Evolutionary conservation across 352 stramenopile species (phyloP).

Genomic region (Globisporangium camurandrum): DNA sequence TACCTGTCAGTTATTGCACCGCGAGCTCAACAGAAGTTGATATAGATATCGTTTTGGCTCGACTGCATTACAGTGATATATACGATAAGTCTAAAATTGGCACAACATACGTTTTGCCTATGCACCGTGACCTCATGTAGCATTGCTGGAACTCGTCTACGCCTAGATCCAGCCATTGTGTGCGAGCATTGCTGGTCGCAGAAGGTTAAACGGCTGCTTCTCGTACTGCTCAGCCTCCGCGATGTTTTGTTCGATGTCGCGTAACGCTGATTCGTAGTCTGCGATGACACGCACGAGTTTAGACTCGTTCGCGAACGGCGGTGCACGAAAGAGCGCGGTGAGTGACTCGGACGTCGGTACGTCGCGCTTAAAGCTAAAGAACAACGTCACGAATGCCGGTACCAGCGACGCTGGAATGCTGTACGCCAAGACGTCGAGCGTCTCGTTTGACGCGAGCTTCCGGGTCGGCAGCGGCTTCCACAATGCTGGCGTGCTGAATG

Average conservation of each 20-base stretch:
- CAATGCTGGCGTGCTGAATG: conserved; percentile 30
- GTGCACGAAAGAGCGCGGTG: conserved; percentile 16
- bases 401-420: conserved; percentile 20
- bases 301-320: conserved; percentile 19
- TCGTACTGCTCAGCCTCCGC: conserved; percentile 16
- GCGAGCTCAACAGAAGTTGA: no score
- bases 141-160: no score
- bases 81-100: no score
- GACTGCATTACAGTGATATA: no score
- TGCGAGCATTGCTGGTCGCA: conserved; percentile 22
- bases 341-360: conserved; percentile 21
- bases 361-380: conserved; percentile 24
- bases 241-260: conserved; percentile 22
- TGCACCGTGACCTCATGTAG: no score
- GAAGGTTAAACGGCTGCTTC: conserved; percentile 21
- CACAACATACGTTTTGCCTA: no score
- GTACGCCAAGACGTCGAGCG: conserved; percentile 21
- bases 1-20: no score
- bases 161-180: conserved; percentile 34
- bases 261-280: conserved; percentile 17
- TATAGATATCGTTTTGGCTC: no score
- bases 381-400: conserved; percentile 17
- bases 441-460: conserved; percentile 19
- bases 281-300: conserved; percentile 15
- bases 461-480: conserved; percentile 29